phyloP scores from a whole-genome alignment of 257 asterid species.

The Nicotiana sylvestris region DNA sequence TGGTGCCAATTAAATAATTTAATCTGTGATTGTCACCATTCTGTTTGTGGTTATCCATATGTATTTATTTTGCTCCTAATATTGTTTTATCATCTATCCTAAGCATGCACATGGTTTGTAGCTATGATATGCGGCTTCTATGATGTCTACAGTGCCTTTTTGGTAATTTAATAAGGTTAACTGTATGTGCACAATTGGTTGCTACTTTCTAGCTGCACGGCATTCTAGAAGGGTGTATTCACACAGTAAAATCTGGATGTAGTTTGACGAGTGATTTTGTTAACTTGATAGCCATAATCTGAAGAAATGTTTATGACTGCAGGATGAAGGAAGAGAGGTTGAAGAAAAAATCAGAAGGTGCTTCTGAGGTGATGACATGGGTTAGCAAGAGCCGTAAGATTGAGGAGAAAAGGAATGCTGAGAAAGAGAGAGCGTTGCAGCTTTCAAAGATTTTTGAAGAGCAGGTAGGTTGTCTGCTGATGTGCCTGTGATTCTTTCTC shows the following conservation, averaged over 20 bases:
- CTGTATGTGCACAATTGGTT: neutral
- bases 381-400: slow-evolving; percentile 76
- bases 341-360: slow-evolving; percentile 67
- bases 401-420: slow-evolving; percentile 65
- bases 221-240: neutral
- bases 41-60: neutral
- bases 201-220: neutral
- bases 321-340: slow-evolving; percentile 88
- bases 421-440: slow-evolving; percentile 73
- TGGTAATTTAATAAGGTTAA: neutral
- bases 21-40: neutral
- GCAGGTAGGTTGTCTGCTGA: slow-evolving; percentile 51
- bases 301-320: slow-evolving; percentile 16
- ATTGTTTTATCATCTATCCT: neutral
- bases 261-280: neutral
- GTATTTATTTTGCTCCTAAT: neutral
- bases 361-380: slow-evolving; percentile 75
- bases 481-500: slow-evolving; percentile 5
- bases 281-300: neutral
- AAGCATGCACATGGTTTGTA: neutral
- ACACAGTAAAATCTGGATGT: neutral
- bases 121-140: neutral
- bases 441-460: slow-evolving; percentile 86
- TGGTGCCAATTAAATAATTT: neutral
- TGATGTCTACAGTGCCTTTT: neutral